phyloP scores from a whole-genome alignment of 2,329 filamentous ascomycete species.

The Diplodia intermedia region DNA sequence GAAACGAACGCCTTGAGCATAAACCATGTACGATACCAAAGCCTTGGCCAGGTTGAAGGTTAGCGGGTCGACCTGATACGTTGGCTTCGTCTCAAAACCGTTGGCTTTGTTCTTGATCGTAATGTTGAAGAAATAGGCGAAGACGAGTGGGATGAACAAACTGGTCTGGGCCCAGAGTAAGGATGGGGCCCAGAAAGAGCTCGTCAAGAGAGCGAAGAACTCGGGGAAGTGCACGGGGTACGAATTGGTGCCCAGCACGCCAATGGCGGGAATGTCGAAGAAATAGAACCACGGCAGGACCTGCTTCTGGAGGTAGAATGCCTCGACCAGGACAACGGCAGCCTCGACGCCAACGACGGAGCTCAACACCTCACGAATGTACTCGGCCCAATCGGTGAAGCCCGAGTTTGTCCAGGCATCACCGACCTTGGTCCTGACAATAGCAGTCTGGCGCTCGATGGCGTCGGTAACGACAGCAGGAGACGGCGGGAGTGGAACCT shows the following conservation, averaged over 20 bases:
- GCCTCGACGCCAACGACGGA: conserved; percentile 75
- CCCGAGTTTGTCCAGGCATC: conserved; percentile 70
- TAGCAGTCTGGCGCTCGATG: conserved; percentile 74
- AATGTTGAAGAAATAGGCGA: conserved; percentile 92
- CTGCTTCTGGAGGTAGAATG: conserved; percentile 71
- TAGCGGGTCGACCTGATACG: conserved; percentile 79
- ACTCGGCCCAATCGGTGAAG: conserved; percentile 69
- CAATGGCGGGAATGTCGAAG: conserved; percentile 72
- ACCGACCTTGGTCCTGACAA: conserved; percentile 69
- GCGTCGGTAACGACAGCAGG: conserved; percentile 78
- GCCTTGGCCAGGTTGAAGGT: conserved; percentile 91
- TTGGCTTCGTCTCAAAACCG: conserved; percentile 44
- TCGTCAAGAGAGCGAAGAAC: conserved; percentile 76
- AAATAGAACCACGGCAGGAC: conserved; percentile 75
- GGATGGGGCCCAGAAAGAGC: conserved; percentile 83
- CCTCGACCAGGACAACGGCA: conserved; percentile 72
- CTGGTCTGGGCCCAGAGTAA: conserved; percentile 78
- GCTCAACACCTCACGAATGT: conserved; percentile 72
- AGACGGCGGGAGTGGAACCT: conserved; percentile 78
- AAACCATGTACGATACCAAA: conserved; percentile 80
- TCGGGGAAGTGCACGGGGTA: conserved; percentile 76
- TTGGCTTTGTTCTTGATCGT: conserved; percentile 58
- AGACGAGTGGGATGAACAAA: conserved; percentile 70
- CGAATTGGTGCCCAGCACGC: conserved; percentile 62
- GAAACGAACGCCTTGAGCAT: conserved; percentile 64